phyloP scores from a whole-genome alignment of 768 basidiomycete species.

The Tricholomella constricta region DNA sequence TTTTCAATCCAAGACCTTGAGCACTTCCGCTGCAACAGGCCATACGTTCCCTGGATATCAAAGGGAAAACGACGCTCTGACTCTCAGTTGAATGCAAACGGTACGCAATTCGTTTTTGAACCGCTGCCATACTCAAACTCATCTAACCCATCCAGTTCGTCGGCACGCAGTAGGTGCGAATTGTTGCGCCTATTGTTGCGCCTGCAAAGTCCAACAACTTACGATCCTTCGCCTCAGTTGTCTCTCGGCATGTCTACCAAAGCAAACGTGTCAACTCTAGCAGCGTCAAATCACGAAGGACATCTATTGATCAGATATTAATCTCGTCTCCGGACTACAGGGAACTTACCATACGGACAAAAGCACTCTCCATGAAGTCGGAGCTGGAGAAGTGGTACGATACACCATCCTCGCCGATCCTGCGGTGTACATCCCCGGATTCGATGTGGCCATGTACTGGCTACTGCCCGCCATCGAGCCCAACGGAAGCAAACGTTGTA shows the following conservation, averaged over 20 bases:
- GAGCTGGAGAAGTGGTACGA: conserved; percentile 22
- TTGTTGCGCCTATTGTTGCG: background rate
- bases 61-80: conserved; percentile 41
- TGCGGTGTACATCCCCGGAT: conserved; percentile 32
- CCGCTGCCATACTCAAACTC: background rate
- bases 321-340: conserved; percentile 11
- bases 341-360: conserved; percentile 7
- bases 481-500: conserved; percentile 32
- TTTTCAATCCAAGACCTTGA: conserved; percentile 36
- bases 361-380: conserved; percentile 16
- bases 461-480: conserved; percentile 22
- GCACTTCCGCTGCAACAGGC: conserved; percentile 45
- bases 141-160: conserved; percentile 11
- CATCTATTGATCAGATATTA: conserved; percentile 25
- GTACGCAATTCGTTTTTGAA: conserved; percentile 19
- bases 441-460: conserved; percentile 33
- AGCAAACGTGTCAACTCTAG: conserved; percentile 21
- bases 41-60: conserved; percentile 48
- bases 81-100: conserved; percentile 31
- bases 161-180: conserved; percentile 16
- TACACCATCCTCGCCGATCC: conserved; percentile 20
- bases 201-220: no score
- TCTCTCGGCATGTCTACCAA: conserved; percentile 27
- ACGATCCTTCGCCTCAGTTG: no score
- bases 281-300: conserved; percentile 18